These are phyloP conservation scores for Mycena kentingensis DNA, from an alignment of 768 basidiomycete genomes.

Conservation along the genomic window DNA sequence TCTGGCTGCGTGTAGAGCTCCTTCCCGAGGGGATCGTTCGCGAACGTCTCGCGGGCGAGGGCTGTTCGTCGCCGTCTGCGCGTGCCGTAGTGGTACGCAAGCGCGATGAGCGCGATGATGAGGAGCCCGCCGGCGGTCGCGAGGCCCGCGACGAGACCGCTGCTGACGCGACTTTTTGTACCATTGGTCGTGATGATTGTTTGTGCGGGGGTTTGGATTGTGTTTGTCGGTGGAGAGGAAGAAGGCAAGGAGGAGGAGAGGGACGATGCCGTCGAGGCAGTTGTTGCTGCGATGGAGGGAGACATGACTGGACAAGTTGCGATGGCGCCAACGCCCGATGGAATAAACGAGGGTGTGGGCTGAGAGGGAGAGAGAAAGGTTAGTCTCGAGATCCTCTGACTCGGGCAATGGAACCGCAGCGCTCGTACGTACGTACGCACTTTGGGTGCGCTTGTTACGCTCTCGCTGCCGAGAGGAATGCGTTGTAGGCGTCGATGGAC, in stretches of 20 bases:
- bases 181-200: neutral
- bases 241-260: neutral
- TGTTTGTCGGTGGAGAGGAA: neutral
- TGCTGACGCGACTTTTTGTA: neutral
- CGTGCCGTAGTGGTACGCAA: constrained; percentile 10
- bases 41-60: no score
- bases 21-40: no score
- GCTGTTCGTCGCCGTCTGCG: constrained; percentile 8
- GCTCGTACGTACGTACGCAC: constrained; percentile 24
- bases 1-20: no score
- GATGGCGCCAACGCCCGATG: constrained; percentile 37
- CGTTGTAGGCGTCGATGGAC: constrained; percentile 26
- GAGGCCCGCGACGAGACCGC: constrained; percentile 27
- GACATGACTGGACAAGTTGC: constrained; percentile 30
- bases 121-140: constrained; percentile 23
- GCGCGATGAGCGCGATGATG: constrained; percentile 10
- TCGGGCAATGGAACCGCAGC: neutral
- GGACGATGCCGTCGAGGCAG: no score
- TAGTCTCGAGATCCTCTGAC: neutral
- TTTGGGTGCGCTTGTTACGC: constrained; percentile 24
- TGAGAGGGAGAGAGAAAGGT: constrained; percentile 13
- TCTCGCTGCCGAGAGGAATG: constrained; percentile 33
- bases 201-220: neutral
- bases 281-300: no score
- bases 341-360: constrained; percentile 27